These are phyloP conservation scores for Aspergillus sp. DNA, from an alignment of 2,329 filamentous ascomycete genomes.

Conservation along the genomic window DNA sequence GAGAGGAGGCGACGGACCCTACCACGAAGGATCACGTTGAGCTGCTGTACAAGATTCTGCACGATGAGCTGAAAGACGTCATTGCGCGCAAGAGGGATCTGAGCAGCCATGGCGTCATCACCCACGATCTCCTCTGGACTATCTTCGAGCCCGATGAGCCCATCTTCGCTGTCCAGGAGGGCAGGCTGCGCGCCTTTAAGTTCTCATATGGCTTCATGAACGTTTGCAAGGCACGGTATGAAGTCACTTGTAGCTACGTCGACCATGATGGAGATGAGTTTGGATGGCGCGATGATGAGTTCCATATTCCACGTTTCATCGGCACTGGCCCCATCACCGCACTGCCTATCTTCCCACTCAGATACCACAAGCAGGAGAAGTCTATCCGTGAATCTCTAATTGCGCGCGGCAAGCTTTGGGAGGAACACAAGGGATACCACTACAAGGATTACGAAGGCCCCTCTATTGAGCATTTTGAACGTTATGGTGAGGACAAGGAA, in stretches of 20 bases:
- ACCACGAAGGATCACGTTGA: slow-evolving; percentile 44
- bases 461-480: slow-evolving; percentile 21
- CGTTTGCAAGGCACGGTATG: slow-evolving; percentile 5
- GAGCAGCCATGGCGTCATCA: slow-evolving; percentile 49
- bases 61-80: slow-evolving; percentile 47
- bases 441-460: slow-evolving; percentile 49
- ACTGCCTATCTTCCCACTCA: slow-evolving; percentile 41
- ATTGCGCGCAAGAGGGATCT: slow-evolving; percentile 51
- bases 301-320: slow-evolving; percentile 7
- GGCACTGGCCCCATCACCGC: slow-evolving; percentile 40
- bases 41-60: slow-evolving; percentile 45
- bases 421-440: slow-evolving; percentile 44
- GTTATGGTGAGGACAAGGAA: slow-evolving; percentile 18
- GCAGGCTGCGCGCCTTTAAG: slow-evolving; percentile 6
- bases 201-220: slow-evolving; percentile 1
- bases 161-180: slow-evolving; percentile 6
- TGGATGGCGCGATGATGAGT: slow-evolving; percentile 5
- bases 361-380: slow-evolving; percentile 38
- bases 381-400: slow-evolving; percentile 37
- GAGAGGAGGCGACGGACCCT: slow-evolving; percentile 40
- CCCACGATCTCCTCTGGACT: slow-evolving; percentile 43
- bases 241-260: slow-evolving; percentile 7
- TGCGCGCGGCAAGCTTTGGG: slow-evolving; percentile 43
- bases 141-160: slow-evolving; percentile 31
- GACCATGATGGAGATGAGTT: slow-evolving; percentile 16